phyloP scores from a whole-genome alignment of 2,329 filamentous ascomycete species.

The Fusarium odoratissimum region DNA sequence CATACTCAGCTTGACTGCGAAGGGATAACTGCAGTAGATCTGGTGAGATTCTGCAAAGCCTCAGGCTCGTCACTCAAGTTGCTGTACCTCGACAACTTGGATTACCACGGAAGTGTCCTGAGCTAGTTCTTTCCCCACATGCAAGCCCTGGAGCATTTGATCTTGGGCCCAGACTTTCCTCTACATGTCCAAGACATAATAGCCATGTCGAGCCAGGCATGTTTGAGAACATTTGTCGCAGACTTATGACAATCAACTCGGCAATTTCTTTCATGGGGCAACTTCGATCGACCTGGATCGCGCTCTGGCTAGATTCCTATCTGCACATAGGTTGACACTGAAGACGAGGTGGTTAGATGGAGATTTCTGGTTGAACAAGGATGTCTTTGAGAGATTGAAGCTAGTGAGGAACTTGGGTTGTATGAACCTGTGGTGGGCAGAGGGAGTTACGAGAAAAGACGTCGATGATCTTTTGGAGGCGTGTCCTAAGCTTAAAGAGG shows the following conservation, averaged over 20 bases:
- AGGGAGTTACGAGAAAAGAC: background rate
- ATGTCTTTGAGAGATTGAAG: background rate
- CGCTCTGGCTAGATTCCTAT: background rate
- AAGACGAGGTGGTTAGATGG: background rate
- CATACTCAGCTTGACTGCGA: background rate
- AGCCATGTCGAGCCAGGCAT: background rate
- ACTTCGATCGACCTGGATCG: accelerated
- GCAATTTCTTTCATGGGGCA: no score
- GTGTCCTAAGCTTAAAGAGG: conserved; percentile 7
- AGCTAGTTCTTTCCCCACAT: accelerated
- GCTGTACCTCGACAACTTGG: no score
- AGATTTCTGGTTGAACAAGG: accelerated
- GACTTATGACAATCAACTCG: accelerated
- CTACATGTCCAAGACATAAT: accelerated
- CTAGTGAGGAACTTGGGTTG: background rate
- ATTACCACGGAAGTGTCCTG: background rate
- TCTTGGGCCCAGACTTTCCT: accelerated
- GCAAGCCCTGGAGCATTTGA: background rate
- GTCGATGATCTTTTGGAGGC: background rate
- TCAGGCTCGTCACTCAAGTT: background rate
- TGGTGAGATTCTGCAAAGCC: background rate
- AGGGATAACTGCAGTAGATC: accelerated
- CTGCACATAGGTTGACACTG: background rate
- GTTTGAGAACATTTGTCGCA: background rate
- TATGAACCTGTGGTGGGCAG: background rate